Evolutionary conservation across 2,329 filamentous ascomycete species (phyloP).

Genomic region (Drechslera avenae): DNA sequence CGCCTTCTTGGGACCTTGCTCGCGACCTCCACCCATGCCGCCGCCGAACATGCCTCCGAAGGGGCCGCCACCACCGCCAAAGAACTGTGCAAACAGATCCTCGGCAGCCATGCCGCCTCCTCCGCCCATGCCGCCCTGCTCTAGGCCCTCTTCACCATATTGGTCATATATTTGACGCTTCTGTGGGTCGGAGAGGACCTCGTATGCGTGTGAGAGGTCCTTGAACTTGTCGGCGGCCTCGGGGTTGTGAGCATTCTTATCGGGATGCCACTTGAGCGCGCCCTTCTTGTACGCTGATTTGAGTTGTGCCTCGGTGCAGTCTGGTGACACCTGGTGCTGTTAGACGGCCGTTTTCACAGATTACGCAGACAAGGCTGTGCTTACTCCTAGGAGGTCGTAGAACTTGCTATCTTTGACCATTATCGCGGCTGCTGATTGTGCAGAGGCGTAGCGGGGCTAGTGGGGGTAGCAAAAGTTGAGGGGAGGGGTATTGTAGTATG

Average conservation of each 20-base stretch:
- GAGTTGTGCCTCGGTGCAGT: constrained; percentile 81
- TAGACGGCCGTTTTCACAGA: constrained; percentile 11
- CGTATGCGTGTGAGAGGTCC: constrained; percentile 93
- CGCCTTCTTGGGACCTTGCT: constrained; percentile 84
- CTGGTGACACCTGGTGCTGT: constrained; percentile 69
- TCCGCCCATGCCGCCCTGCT: constrained; percentile 73
- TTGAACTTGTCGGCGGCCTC: constrained; percentile 98
- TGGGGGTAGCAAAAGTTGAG: constrained; percentile 32
- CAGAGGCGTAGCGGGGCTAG: constrained; percentile 25
- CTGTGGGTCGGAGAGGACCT: constrained; percentile 88
- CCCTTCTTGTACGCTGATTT: constrained; percentile 89
- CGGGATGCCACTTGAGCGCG: constrained; percentile 83
- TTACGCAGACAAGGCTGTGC: constrained; percentile 37
- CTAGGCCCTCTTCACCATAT: constrained; percentile 95
- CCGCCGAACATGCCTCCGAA: constrained; percentile 67
- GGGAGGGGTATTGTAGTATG: constrained; percentile 15
- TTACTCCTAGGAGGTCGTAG: constrained; percentile 79
- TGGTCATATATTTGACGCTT: constrained; percentile 94
- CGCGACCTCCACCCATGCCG: constrained; percentile 69
- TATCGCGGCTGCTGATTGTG: constrained; percentile 43
- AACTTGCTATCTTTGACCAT: constrained; percentile 82
- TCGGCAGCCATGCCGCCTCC: constrained; percentile 90
- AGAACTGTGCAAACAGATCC: constrained; percentile 97
- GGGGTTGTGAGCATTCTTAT: constrained; percentile 96
- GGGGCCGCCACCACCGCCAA: constrained; percentile 72